Conservation (phyloP, 2,329 filamentous ascomycete genomes). For the Stemphylium vesicarium region DNA sequence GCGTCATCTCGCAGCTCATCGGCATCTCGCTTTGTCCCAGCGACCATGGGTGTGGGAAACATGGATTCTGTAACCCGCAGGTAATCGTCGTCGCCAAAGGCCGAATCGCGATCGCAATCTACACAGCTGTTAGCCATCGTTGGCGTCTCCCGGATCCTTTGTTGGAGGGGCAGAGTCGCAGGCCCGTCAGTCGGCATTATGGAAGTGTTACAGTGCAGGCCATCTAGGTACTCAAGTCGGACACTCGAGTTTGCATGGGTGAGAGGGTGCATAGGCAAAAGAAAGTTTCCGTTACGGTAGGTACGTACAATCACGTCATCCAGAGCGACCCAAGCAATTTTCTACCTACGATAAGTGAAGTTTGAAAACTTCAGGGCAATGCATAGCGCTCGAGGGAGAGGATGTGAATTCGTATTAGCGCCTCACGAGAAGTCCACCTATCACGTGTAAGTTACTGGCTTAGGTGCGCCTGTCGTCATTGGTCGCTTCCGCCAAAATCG, state of each 20-base stretch:
- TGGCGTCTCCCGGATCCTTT: conserved; percentile 12
- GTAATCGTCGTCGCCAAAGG: conserved; percentile 41
- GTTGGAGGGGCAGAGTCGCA: conserved; percentile 5
- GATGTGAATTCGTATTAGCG: conserved; percentile 10
- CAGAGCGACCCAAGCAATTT: not conserved
- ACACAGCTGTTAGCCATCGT: conserved; percentile 37
- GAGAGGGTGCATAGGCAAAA: not conserved
- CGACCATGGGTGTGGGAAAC: conserved; percentile 35
- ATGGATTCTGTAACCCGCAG: conserved; percentile 34
- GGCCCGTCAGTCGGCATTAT: not conserved
- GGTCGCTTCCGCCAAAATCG: conserved; percentile 1
- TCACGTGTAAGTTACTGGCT: conserved; percentile 3
- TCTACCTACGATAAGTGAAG: not conserved
- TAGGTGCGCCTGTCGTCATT: conserved; percentile 7
- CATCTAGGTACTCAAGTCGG: conserved; percentile 13
- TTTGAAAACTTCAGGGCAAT: not conserved
- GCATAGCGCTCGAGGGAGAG: not conserved
- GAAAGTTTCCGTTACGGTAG: not conserved
- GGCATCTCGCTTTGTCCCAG: conserved; percentile 43
- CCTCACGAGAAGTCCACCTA: not conserved
- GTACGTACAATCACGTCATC: not conserved
- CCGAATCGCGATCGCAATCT: conserved; percentile 42
- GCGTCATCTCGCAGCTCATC: conserved; percentile 27
- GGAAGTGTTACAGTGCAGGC: conserved; percentile 9
- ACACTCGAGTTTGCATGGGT: conserved; percentile 2